Percentiles rank a stretch among this genome's conserved stretches.
phyloP scores from a whole-genome alignment of 2,329 filamentous ascomycete genomes.

The Colletotrichum aenigma region DNA sequence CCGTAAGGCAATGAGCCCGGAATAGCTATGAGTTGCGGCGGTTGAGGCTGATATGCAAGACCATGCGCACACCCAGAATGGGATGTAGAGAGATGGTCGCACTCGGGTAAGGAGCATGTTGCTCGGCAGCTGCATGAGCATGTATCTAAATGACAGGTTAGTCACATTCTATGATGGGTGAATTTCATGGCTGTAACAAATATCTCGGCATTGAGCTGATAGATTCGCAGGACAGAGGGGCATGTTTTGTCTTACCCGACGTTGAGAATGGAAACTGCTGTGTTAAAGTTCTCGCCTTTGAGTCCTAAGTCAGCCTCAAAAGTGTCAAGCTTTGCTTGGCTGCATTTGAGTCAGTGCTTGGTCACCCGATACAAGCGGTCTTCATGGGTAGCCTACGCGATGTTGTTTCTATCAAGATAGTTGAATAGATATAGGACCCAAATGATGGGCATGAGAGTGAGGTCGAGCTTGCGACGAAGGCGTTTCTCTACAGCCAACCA shows the following conservation, averaged over 20 bases:
- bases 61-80: constrained; percentile 8
- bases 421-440: background rate
- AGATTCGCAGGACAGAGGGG: background rate
- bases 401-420: constrained; percentile 7
- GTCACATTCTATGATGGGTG: background rate
- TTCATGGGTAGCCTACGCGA: constrained; percentile 1
- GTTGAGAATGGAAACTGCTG: background rate
- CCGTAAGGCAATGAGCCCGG: background rate
- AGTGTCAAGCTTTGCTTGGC: background rate
- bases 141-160: background rate
- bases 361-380: background rate
- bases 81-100: constrained; percentile 20
- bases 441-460: constrained; percentile 22
- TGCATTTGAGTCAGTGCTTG: background rate
- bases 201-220: rapidly evolving
- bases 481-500: background rate
- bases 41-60: constrained; percentile 2
- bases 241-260: background rate
- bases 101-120: constrained; percentile 22
- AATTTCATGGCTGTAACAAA: background rate
- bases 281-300: background rate
- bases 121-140: background rate
- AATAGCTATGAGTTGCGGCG: background rate
- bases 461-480: constrained; percentile 25
- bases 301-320: background rate